phyloP scores from a whole-genome alignment of 495 filamentous ascomycete species.

The Penicillium roqueforti region DNA sequence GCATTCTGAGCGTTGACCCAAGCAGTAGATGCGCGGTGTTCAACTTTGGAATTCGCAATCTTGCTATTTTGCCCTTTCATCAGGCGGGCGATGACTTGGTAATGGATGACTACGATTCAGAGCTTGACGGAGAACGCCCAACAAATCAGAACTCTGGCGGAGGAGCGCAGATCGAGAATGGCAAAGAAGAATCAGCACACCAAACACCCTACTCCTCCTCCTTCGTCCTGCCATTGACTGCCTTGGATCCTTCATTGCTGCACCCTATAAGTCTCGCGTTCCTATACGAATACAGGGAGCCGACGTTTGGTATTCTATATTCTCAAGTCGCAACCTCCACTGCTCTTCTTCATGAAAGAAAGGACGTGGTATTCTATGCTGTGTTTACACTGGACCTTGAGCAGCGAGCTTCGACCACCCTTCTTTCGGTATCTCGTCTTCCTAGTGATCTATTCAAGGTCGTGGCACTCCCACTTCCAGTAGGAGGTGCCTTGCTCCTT shows the following conservation, averaged over 20 bases:
- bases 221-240: constrained; percentile 80
- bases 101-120: constrained; percentile 84
- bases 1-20: constrained; percentile 82
- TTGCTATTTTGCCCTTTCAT: constrained; percentile 92
- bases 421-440: constrained; percentile 77
- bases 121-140: constrained; percentile 55
- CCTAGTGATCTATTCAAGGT: constrained; percentile 88
- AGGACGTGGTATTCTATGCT: constrained; percentile 80
- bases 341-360: constrained; percentile 69
- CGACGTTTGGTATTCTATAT: constrained; percentile 92
- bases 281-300: constrained; percentile 93
- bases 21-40: constrained; percentile 87
- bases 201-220: constrained; percentile 83
- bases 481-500: constrained; percentile 83
- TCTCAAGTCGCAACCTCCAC: constrained; percentile 65
- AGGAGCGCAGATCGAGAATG: constrained; percentile 22
- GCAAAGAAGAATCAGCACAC: constrained; percentile 52
- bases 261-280: constrained; percentile 91
- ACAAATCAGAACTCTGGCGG: constrained; percentile 14
- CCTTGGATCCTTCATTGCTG: constrained; percentile 78
- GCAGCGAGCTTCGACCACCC: constrained; percentile 87
- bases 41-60: constrained; percentile 81
- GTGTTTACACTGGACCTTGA: constrained; percentile 94
- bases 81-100: constrained; percentile 81
- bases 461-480: constrained; percentile 74